Conservation (phyloP, 2,329 filamentous ascomycete species). For the Botrytis galanthina region DNA sequence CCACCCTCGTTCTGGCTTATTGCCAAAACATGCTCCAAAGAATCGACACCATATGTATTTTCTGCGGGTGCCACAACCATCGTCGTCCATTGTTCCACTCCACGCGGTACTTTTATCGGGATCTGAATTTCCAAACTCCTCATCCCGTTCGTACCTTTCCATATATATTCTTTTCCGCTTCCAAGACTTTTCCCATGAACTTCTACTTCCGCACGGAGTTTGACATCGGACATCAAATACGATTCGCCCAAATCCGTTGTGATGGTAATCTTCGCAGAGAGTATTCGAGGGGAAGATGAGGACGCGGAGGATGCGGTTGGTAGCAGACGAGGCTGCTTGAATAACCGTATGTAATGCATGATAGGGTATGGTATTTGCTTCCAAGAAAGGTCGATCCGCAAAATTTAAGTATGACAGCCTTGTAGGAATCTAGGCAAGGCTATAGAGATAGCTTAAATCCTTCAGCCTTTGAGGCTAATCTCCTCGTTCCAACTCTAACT, state of each 20-base stretch:
- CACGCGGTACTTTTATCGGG: not conserved
- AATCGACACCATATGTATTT: slow-evolving; percentile 14
- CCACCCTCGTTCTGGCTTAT: slow-evolving; percentile 17
- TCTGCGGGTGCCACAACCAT: slow-evolving; percentile 30
- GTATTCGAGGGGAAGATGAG: slow-evolving; percentile 1
- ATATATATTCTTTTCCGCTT: slow-evolving; percentile 24
- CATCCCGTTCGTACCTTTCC: slow-evolving; percentile 34
- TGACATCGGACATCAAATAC: slow-evolving; percentile 36
- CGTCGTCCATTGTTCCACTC: slow-evolving; percentile 8
- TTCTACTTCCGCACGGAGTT: slow-evolving; percentile 26
- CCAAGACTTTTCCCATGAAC: slow-evolving; percentile 17
- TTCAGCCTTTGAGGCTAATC: slow-evolving; percentile 11
- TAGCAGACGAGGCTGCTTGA: slow-evolving; percentile 56
- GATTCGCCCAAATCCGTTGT: slow-evolving; percentile 62
- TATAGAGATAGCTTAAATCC: not conserved
- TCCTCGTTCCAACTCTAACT: not conserved
- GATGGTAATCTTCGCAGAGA: slow-evolving; percentile 57
- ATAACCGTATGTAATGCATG: slow-evolving; percentile 66
- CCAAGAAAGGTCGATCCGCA: not conserved
- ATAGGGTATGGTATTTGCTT: not conserved
- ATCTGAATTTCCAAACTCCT: slow-evolving; percentile 31
- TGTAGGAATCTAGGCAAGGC: not conserved
- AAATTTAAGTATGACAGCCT: not conserved
- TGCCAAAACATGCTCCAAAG: slow-evolving; percentile 22
- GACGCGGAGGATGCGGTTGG: slow-evolving; percentile 33